Evolutionary conservation across 2,329 filamentous ascomycete species (phyloP).

Genomic region (Zasmidium angulare): DNA sequence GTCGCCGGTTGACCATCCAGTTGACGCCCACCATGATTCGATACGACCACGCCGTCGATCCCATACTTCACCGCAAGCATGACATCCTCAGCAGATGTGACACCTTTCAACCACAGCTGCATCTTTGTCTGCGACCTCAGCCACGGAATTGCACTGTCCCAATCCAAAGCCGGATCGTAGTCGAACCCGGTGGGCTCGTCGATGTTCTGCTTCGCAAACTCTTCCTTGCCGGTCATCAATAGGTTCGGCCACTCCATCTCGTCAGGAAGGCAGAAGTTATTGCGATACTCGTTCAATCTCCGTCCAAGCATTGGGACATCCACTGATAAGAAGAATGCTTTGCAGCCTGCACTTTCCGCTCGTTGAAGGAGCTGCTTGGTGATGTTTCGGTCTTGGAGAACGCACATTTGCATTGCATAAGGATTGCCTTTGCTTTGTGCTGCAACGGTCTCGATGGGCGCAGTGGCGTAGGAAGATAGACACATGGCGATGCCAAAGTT

Average conservation of each 20-base stretch:
- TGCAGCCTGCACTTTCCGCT: slow-evolving; percentile 46
- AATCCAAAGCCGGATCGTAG: slow-evolving; percentile 39
- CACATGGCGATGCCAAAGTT: slow-evolving; percentile 48
- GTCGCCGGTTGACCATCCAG: slow-evolving; percentile 55
- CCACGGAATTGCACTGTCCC: slow-evolving; percentile 52
- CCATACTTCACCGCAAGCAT: slow-evolving; percentile 43
- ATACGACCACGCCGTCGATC: slow-evolving; percentile 48
- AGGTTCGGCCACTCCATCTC: slow-evolving; percentile 15
- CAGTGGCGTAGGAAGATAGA: slow-evolving; percentile 49
- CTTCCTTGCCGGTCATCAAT: slow-evolving; percentile 32
- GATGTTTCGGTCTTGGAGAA: slow-evolving; percentile 53
- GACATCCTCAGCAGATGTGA: slow-evolving; percentile 42
- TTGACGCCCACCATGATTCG: slow-evolving; percentile 58
- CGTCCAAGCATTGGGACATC: slow-evolving; percentile 56
- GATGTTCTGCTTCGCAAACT: slow-evolving; percentile 20
- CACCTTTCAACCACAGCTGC: slow-evolving; percentile 48
- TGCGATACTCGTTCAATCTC: slow-evolving; percentile 55
- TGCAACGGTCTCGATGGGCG: slow-evolving; percentile 51
- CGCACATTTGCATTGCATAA: slow-evolving; percentile 55
- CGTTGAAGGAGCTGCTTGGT: slow-evolving; percentile 40
- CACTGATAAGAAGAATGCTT: slow-evolving; percentile 56
- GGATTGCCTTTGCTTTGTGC: slow-evolving; percentile 42
- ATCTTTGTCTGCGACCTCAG: slow-evolving; percentile 48
- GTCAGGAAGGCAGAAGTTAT: slow-evolving; percentile 45
- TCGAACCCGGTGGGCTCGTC: slow-evolving; percentile 29